Evolutionary conservation across 371 early-diverging fungal genomes (phyloP).

Genomic region (Rhizopus stolonifer): DNA sequence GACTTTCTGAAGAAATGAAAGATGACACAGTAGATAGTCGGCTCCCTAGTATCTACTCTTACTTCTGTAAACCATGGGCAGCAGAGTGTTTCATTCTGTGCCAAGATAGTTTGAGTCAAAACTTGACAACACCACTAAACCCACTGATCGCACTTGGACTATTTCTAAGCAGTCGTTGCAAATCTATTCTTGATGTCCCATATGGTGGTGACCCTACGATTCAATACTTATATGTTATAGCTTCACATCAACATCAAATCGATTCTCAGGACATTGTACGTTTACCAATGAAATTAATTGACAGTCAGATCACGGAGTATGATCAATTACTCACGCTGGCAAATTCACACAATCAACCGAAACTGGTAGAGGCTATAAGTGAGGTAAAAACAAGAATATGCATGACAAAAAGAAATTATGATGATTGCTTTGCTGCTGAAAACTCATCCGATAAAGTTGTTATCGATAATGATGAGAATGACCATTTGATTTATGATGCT

Average conservation of each 20-base stretch:
- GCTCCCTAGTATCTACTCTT: conserved; percentile 13
- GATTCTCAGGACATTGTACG: neutral
- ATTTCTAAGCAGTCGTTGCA: conserved; percentile 9
- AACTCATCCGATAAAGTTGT: neutral
- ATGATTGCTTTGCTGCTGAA: conserved; percentile 2
- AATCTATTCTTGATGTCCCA: conserved; percentile 11
- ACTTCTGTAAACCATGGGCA: conserved; percentile 18
- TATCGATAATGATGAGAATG: conserved; percentile 2
- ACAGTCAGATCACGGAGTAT: conserved; percentile 7
- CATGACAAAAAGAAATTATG: conserved; percentile 5
- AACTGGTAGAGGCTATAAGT: conserved; percentile 2
- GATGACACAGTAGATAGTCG: conserved; percentile 9
- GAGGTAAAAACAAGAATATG: conserved; percentile 6
- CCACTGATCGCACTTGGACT: conserved; percentile 13
- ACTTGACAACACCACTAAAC: conserved; percentile 7
- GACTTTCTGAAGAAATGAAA: conserved; percentile 9
- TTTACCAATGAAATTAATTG: conserved; percentile 2
- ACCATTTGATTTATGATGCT: neutral
- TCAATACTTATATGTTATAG: conserved; percentile 8
- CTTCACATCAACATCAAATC: conserved; percentile 1
- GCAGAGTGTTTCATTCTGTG: conserved; percentile 13
- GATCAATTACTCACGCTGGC: conserved; percentile 7
- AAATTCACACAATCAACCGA: conserved; percentile 6
- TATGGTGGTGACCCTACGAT: conserved; percentile 10
- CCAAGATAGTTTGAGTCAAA: conserved; percentile 10